A percentile compares a stretch with the other conserved stretches of the same genome.
These are phyloP conservation scores for Paraurostyla sp. DNA, from an alignment of 73 alveolate species.

Conservation along the genomic window DNA sequence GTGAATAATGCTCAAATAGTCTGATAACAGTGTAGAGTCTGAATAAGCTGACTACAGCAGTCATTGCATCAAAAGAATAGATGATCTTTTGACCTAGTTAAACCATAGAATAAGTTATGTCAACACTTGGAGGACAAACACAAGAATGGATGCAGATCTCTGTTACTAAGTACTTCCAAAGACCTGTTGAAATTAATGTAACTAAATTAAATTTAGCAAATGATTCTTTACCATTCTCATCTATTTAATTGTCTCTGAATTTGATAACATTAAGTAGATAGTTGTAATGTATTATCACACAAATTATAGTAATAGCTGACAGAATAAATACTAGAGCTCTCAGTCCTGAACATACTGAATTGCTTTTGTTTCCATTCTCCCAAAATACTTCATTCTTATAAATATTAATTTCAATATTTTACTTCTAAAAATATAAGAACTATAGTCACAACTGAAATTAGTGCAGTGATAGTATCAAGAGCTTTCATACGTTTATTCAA, in stretches of 20 bases:
- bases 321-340: conserved; percentile 32
- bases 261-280: conserved; percentile 36
- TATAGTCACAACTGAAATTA: background rate
- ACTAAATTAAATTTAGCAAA: background rate
- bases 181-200: conserved; percentile 41
- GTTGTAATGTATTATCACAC: conserved; percentile 39
- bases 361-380: conserved; percentile 25
- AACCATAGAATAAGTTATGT: conserved; percentile 34
- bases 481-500: conserved; percentile 36
- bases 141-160: conserved; percentile 36
- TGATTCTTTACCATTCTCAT: conserved; percentile 28
- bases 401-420: background rate
- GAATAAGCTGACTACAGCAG: conserved; percentile 47
- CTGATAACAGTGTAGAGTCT: conserved; percentile 46
- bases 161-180: conserved; percentile 31
- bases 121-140: conserved; percentile 67
- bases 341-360: background rate
- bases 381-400: conserved; percentile 44
- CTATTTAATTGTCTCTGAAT: conserved; percentile 46
- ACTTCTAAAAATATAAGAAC: conserved; percentile 29
- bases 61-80: conserved; percentile 55
- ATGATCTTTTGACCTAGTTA: conserved; percentile 21
- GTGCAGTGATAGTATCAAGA: conserved; percentile 33
- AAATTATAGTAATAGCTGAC: conserved; percentile 31
- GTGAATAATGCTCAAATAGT: conserved; percentile 59